phyloP scores from a whole-genome alignment of 73 alveolate species.

The Symbiodinium pilosum region DNA sequence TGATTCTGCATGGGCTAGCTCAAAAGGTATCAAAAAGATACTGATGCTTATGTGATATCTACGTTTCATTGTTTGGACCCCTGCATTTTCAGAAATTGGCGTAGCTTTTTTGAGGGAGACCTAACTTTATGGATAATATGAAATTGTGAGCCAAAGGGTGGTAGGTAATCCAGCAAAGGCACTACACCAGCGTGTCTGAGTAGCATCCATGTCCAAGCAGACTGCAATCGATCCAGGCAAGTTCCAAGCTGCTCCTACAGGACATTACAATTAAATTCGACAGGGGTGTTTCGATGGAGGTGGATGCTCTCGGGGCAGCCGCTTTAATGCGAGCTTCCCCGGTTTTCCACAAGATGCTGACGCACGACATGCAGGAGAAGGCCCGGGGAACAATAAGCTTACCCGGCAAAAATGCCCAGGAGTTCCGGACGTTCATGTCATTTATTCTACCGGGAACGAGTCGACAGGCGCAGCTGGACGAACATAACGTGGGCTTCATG shows the following conservation, averaged over 20 bases:
- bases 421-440: slow-evolving; percentile 12
- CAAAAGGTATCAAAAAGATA: too few species aligned
- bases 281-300: neutral
- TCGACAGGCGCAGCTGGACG: slow-evolving; percentile 6
- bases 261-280: neutral
- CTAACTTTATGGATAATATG: too few species aligned
- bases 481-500: slow-evolving; percentile 29
- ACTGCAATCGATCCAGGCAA: neutral
- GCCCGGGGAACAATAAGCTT: neutral
- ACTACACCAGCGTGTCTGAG: too few species aligned
- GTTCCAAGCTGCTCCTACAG: neutral
- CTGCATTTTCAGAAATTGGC: too few species aligned
- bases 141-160: too few species aligned
- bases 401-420: slow-evolving; percentile 22
- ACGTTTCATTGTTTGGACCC: too few species aligned
- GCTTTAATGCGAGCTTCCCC: slow-evolving; percentile 34
- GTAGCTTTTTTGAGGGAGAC: too few species aligned
- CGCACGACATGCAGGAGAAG: slow-evolving; percentile 39
- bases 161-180: too few species aligned
- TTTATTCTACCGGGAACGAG: neutral
- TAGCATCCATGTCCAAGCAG: too few species aligned
- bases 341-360: slow-evolving; percentile 15
- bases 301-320: neutral
- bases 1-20: too few species aligned
- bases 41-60: too few species aligned